phyloP scores from a whole-genome alignment of 148 eudicot species.

The Cornus florida region DNA sequence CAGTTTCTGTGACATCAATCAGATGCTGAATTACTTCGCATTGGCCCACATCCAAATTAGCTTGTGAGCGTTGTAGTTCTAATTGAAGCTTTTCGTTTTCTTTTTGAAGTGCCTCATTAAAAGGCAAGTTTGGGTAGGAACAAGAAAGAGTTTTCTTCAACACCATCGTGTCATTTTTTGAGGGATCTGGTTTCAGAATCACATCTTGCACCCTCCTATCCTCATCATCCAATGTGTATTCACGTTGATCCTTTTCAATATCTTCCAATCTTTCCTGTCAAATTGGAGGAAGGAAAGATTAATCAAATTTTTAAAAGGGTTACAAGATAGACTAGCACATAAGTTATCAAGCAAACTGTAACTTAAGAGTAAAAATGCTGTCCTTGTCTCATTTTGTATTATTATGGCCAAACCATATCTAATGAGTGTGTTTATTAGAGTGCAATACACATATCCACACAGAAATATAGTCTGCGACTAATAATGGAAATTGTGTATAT shows the following conservation, averaged over 20 bases:
- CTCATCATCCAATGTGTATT: conserved; percentile 89
- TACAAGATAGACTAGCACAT: background rate
- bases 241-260: conserved; percentile 84
- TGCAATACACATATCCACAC: too few relatives aligned
- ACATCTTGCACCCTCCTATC: conserved; percentile 76
- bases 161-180: conserved; percentile 49
- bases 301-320: background rate
- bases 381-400: background rate
- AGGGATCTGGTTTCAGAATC: conserved; percentile 77
- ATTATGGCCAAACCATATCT: background rate
- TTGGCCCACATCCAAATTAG: conserved; percentile 70
- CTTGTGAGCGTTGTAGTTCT: conserved; percentile 84
- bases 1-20: conserved; percentile 79
- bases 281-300: background rate
- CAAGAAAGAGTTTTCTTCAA: conserved; percentile 90
- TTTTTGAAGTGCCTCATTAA: conserved; percentile 70
- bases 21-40: conserved; percentile 91
- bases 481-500: too few relatives aligned
- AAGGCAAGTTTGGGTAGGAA: conserved; percentile 81
- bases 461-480: background rate
- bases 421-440: background rate
- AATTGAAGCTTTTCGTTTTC: conserved; percentile 88
- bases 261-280: conserved; percentile 73
- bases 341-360: too few relatives aligned
- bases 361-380: background rate